Base-by-base conservation (phyloP, 345 rosid genomes). In the Dimocarpus longan region DNA sequence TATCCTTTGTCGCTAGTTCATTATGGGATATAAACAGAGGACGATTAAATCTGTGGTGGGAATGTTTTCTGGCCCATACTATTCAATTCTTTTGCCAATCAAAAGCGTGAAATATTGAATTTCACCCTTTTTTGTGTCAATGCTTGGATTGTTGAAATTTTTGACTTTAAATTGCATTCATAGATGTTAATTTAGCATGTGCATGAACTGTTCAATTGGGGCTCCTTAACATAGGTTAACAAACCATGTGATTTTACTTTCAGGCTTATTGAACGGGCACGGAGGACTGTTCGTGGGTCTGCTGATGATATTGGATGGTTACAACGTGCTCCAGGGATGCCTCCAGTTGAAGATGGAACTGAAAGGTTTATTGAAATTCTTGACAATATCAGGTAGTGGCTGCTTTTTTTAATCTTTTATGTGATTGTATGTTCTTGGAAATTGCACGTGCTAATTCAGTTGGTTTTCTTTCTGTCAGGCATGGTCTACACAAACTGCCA, bases 251-350 rank as follows among this genome's bases (percentile, higher is more conserved):
- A 18, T 70, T 63, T 71, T 78, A 43, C 24, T 62, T 76, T 75
- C 86, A 96, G 99, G 82, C 97, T 96, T 77, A 80, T 96, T 77
- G 98, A 96, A 79, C 90, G 94, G 24, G 97, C 95, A 54, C 84
- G 94, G 77, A 93, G 91, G 85, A 96, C 98, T 50, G 97, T 96
- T 79, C 95, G 91, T 62, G 99, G 99, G 62, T 94, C 99, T 6
- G 98, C 97, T 59, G 94, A 93, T 82, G 99, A 96, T 85, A 89
- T 96, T 81, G 98, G 99, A 76, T 96, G 98, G 99, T 86, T 96
- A 80, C 91, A 90, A 70, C 84, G 80, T 39, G 91, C 82, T 82
- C 86, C 89, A 19, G 87, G 82, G 79, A 90, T 94, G 93, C 97
- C 99, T 79, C 85, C 93, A 70, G 92, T 90, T 80, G 92, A 92